These are phyloP conservation scores for Heteromeles arbutifolia DNA, from an alignment of 306 rosid genomes.

Conservation along the genomic window DNA sequence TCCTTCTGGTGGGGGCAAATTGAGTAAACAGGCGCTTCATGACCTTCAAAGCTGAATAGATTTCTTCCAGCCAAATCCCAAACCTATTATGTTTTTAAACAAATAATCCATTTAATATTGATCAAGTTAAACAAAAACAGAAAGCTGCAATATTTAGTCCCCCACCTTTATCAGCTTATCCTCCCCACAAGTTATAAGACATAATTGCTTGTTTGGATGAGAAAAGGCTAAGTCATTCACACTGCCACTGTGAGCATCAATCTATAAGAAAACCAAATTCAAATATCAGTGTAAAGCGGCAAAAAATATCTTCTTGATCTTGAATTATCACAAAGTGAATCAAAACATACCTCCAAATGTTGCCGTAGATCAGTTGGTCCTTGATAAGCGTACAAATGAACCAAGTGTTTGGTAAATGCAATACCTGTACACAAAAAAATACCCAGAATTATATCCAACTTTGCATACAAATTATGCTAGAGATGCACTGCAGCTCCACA, in stretches of 20 bases:
- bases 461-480: not conserved
- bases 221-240: slow-evolving; percentile 22
- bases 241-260: slow-evolving; percentile 10
- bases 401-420: slow-evolving; percentile 57
- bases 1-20: slow-evolving; percentile 72
- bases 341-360: slow-evolving; percentile 40
- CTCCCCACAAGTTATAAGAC: slow-evolving; percentile 60
- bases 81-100: slow-evolving; percentile 34
- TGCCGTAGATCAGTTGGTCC: slow-evolving; percentile 51
- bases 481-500: slow-evolving; percentile 7
- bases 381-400: slow-evolving; percentile 51
- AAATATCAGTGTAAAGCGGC: slow-evolving; percentile 15
- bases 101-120: not conserved
- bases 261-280: slow-evolving; percentile 10
- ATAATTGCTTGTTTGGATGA: slow-evolving; percentile 19
- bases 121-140: not conserved
- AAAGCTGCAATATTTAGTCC: not conserved
- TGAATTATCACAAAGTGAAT: slow-evolving; percentile 13
- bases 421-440: slow-evolving; percentile 42
- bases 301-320: slow-evolving; percentile 7
- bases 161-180: slow-evolving; percentile 62
- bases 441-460: slow-evolving; percentile 11
- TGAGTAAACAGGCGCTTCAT: slow-evolving; percentile 67
- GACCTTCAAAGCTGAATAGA: slow-evolving; percentile 61
- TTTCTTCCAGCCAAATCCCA: slow-evolving; percentile 58